Evolutionary conservation across 352 stramenopile species (phyloP).

Genomic region (Globisporangium uncinulatum): DNA sequence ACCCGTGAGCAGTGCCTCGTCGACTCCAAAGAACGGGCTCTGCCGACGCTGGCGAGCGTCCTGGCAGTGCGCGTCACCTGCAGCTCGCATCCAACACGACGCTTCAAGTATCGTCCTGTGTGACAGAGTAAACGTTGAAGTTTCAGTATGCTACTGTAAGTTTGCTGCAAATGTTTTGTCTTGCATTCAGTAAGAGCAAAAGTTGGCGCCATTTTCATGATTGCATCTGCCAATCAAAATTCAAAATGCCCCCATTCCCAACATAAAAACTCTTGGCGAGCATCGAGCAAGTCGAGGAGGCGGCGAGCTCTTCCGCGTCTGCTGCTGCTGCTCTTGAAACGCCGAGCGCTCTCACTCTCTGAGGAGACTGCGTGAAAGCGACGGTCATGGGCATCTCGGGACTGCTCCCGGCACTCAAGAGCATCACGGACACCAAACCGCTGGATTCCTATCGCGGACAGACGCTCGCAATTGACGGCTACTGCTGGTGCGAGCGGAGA

Average conservation of each 20-base stretch:
- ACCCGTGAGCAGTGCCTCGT: constrained; percentile 28
- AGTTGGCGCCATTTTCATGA: constrained; percentile 27
- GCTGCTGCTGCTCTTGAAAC: neutral
- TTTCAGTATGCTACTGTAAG: neutral
- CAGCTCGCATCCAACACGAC: neutral
- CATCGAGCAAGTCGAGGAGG: constrained; percentile 15
- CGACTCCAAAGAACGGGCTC: constrained; percentile 35
- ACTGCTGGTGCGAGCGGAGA: constrained; percentile 56
- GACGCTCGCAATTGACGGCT: constrained; percentile 75
- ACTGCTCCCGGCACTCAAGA: constrained; percentile 66
- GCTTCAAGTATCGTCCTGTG: constrained; percentile 1
- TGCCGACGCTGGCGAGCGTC: neutral
- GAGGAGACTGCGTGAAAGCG: neutral
- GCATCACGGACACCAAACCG: constrained; percentile 54
- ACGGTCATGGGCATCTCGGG: constrained; percentile 48
- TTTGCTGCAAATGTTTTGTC: neutral
- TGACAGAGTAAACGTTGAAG: neutral
- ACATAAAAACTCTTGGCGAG: constrained; percentile 3
- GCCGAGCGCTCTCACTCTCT: neutral
- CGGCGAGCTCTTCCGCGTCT: neutral
- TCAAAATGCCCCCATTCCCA: no score
- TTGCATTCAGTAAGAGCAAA: neutral
- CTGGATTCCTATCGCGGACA: constrained; percentile 49
- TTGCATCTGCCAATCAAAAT: constrained; percentile 1
- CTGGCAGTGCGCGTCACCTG: no score